A percentile compares a stretch with the other conserved stretches of the same genome.
Evolutionary conservation across 2,329 filamentous ascomycete species (phyloP).

Genomic region (Elsinoe necatrix): DNA sequence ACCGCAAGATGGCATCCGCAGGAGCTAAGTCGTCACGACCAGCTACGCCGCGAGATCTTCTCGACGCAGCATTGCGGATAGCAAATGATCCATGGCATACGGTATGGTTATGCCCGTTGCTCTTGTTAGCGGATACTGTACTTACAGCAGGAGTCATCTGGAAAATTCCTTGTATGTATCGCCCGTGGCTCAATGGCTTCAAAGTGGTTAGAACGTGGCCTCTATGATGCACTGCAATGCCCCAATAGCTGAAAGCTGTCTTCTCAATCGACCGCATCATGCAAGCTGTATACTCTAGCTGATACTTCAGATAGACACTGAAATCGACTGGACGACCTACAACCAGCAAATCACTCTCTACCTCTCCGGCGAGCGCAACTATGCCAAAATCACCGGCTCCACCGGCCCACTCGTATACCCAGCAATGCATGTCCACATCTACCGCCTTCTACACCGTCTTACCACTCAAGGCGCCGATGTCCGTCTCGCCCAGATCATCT

Average conservation of each 20-base stretch:
- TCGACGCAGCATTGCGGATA: conserved; percentile 32
- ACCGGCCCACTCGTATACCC: conserved; percentile 95
- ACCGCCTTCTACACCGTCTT: conserved; percentile 66
- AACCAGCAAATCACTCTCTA: conserved; percentile 87
- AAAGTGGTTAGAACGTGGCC: too few species aligned
- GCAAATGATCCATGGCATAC: conserved; percentile 48
- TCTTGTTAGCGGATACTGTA: conserved; percentile 61
- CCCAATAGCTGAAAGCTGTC: too few species aligned
- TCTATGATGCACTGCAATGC: too few species aligned
- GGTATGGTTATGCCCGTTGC: conserved; percentile 55
- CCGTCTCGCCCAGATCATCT: conserved; percentile 70
- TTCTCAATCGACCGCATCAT: background rate
- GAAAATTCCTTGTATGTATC: conserved; percentile 73
- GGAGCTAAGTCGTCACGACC: background rate
- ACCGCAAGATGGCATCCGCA: too few species aligned
- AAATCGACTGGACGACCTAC: conserved; percentile 96
- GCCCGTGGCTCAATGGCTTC: too few species aligned
- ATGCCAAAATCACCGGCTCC: conserved; percentile 72
- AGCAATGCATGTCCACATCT: conserved; percentile 86
- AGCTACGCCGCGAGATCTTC: conserved; percentile 28
- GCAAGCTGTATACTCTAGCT: background rate
- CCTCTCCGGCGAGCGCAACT: conserved; percentile 77
- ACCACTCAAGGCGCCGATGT: conserved; percentile 73
- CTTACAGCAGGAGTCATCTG: conserved; percentile 68
- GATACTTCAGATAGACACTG: conserved; percentile 60